These are phyloP conservation scores for Exophiala viscosa DNA, from an alignment of 2,329 filamentous ascomycete genomes.

Conservation along the genomic window DNA sequence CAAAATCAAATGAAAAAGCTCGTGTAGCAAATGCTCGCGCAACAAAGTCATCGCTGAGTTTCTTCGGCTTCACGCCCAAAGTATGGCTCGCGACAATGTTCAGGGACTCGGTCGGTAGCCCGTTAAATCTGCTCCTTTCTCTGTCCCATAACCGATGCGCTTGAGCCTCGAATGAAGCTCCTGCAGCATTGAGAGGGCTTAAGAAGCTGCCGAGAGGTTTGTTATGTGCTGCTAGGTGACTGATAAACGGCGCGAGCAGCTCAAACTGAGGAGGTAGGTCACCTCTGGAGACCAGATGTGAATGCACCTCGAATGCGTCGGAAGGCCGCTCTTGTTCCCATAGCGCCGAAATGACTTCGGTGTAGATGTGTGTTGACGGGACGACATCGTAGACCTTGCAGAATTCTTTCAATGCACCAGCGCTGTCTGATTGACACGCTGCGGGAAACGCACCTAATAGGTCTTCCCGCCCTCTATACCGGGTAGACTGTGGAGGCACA, in stretches of 20 bases:
- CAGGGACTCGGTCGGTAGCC: conserved; percentile 30
- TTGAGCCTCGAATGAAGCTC: conserved; percentile 28
- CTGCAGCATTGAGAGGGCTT: conserved; percentile 21
- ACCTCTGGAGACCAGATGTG: conserved; percentile 38
- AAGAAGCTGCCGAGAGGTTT: conserved; percentile 18
- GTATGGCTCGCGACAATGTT: conserved; percentile 22
- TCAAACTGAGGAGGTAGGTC: conserved; percentile 42
- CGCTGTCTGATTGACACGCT: conserved; percentile 19
- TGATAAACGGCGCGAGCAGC: conserved; percentile 40
- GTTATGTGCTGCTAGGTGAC: conserved; percentile 36
- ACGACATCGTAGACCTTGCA: conserved; percentile 41
- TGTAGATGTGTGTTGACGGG: conserved; percentile 42
- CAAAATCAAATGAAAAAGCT: conserved; percentile 68
- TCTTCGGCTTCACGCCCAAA: conserved; percentile 35
- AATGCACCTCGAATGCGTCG: conserved; percentile 46
- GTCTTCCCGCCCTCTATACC: conserved; percentile 19
- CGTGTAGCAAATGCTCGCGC: conserved; percentile 78
- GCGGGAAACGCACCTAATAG: conserved; percentile 16
- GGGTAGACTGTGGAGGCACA: conserved; percentile 4
- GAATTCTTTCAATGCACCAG: conserved; percentile 36
- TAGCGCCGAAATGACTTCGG: conserved; percentile 40
- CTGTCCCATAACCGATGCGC: conserved; percentile 15
- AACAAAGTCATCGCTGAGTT: conserved; percentile 65
- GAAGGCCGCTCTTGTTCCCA: conserved; percentile 36
- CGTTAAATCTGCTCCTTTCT: conserved; percentile 14